These are phyloP conservation scores for Komagataella pseudopastoris DNA, from an alignment of 805 yeast species.

Conservation along the genomic window DNA sequence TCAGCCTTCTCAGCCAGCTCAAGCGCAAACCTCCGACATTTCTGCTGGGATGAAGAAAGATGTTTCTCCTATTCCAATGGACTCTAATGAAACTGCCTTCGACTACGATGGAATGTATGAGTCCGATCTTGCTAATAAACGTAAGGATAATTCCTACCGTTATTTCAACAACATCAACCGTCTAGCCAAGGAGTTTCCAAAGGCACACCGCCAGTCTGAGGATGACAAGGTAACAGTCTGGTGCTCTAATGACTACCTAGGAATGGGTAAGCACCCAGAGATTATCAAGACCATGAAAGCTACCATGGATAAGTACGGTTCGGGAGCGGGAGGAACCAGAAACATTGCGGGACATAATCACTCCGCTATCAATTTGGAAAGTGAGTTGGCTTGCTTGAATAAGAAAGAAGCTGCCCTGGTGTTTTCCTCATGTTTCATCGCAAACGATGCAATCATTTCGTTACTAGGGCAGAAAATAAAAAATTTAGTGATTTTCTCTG, in stretches of 20 bases:
- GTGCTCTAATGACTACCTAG: constrained; percentile 97
- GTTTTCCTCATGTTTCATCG: constrained; percentile 91
- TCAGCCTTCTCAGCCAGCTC: constrained; percentile 28
- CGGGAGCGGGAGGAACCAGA: constrained; percentile 99
- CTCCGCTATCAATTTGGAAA: constrained; percentile 80
- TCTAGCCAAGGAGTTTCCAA: constrained; percentile 85
- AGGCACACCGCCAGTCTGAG: constrained; percentile 70
- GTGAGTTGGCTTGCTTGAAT: constrained; percentile 80
- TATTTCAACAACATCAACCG: constrained; percentile 96
- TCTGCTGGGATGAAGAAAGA: constrained; percentile 11
- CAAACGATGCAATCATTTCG: constrained; percentile 90
- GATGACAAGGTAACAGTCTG: constrained; percentile 89
- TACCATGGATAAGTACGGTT: constrained; percentile 81
- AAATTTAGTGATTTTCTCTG: constrained; percentile 84
- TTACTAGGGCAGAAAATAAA: constrained; percentile 84
- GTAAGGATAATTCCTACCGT: constrained; percentile 85
- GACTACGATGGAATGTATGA: constrained; percentile 64
- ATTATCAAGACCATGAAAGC: constrained; percentile 67
- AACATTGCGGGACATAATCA: constrained; percentile 96
- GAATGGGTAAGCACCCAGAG: constrained; percentile 75
- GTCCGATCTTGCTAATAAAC: constrained; percentile 56
- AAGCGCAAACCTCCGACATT: constrained; percentile 29
- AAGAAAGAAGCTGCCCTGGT: constrained; percentile 92
- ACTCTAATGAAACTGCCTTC: constrained; percentile 39
- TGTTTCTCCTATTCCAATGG: constrained; percentile 5